Evolutionary conservation across 225 moss, liverwort and hornwort genomes (phyloP).

Genomic region (Neckera pumila): DNA sequence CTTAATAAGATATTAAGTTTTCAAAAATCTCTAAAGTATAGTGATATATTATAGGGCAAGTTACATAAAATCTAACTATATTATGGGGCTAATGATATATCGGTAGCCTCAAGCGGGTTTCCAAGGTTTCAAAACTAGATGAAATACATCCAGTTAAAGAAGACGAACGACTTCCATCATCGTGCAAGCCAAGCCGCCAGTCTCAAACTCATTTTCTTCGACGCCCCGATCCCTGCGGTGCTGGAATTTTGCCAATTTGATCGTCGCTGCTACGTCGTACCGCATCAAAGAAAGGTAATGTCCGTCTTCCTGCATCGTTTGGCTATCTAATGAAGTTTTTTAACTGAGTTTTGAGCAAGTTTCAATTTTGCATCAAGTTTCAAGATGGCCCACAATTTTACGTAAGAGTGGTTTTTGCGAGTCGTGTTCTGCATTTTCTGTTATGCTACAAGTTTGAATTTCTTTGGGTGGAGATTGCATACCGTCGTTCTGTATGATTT

Average conservation of each 20-base stretch:
- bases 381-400: neutral
- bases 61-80: neutral
- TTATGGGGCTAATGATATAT: neutral
- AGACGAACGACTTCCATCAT: neutral
- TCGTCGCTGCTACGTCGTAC: neutral
- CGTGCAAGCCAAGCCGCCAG: neutral
- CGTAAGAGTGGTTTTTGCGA: neutral
- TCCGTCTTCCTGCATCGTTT: neutral
- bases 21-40: neutral
- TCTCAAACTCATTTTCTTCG: neutral
- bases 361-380: neutral
- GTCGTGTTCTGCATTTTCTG: neutral
- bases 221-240: neutral
- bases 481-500: neutral
- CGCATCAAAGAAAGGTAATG: neutral
- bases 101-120: neutral
- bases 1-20: neutral
- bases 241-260: neutral
- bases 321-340: neutral
- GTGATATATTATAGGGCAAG: neutral
- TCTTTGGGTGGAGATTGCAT: neutral
- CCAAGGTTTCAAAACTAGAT: neutral
- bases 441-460: neutral
- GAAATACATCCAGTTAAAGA: neutral
- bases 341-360: neutral